Conservation (phyloP, 768 basidiomycete species). For the Grammothele lineata region DNA sequence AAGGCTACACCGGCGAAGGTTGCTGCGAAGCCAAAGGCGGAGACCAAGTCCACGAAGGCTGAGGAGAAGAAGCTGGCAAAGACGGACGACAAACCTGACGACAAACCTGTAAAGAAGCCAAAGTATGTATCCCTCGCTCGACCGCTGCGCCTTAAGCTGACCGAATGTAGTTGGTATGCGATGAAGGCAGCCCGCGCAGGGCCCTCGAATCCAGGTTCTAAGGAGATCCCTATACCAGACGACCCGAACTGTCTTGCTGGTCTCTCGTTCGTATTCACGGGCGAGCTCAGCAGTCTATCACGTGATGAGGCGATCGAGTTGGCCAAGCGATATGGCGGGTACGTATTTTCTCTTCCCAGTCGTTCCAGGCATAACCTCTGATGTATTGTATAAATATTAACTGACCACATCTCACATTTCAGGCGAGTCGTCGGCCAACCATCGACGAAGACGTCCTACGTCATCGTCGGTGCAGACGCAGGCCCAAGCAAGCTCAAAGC, state of each 20-base stretch:
- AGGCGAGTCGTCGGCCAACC: slow-evolving; percentile 82
- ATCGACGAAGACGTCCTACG: slow-evolving; percentile 85
- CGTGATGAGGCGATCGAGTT: slow-evolving; percentile 84
- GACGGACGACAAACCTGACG: slow-evolving; percentile 9
- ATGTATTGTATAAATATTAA: neutral
- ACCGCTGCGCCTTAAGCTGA: slow-evolving; percentile 2
- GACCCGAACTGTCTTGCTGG: slow-evolving; percentile 83
- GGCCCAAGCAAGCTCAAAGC: slow-evolving; percentile 85
- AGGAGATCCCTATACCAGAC: slow-evolving; percentile 60
- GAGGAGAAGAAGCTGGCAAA: slow-evolving; percentile 15
- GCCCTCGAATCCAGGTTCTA: slow-evolving; percentile 53
- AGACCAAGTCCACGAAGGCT: slow-evolving; percentile 10
- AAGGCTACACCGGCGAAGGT: slow-evolving; percentile 4
- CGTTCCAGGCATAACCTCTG: slow-evolving; percentile 42
- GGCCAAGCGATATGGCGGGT: slow-evolving; percentile 91
- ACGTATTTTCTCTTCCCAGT: no score
- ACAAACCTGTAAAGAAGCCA: slow-evolving; percentile 17
- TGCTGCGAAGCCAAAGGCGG: neutral
- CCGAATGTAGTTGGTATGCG: slow-evolving; percentile 40
- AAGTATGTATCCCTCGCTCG: slow-evolving; percentile 11
- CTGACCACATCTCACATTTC: slow-evolving; percentile 39
- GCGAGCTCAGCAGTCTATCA: slow-evolving; percentile 82
- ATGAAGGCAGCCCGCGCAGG: slow-evolving; percentile 61
- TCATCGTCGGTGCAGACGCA: slow-evolving; percentile 84
- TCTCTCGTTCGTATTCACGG: slow-evolving; percentile 92